Base-by-base conservation (phyloP, 1,284 basidiomycete genomes). In the Ceratobasidium sp. region DNA sequence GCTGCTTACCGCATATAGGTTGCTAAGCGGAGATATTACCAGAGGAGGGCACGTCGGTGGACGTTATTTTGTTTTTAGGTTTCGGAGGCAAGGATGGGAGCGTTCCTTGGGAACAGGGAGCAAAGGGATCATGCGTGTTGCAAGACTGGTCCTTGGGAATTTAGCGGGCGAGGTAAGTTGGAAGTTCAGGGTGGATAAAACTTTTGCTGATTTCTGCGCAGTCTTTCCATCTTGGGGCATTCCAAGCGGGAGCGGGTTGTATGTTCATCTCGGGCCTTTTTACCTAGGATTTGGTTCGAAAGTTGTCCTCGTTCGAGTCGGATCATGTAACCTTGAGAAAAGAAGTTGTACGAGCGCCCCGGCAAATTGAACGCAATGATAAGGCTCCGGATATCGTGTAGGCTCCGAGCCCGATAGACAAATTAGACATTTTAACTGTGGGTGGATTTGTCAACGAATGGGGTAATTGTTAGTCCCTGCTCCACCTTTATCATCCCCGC, bases 351-450 rank as follows among this genome's bases (percentile, higher is more conserved):
- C 56, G 31, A 58, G 56, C 33, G 26, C n/a, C 13, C 56, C 56
- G 56, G 56, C 17, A 35, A 60, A 20, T 11, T 60, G 33, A n/a
- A n/a, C 13, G 2, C n/a, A n/a, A 11, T 3, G 3, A 45, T 45
- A 45, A 45, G 42, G 13, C 11, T 10, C 10, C 42, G 2, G 10
- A 17, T 11, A 13, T 4, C 35, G 2, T 31, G 58, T 56, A 15
- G 5, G 58, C 13, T 20, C 56, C 33, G 56, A 35, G 56, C 56
- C 15, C 37, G 58, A 37, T 37, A 13, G 15, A n/a, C 58, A 33
- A 60, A 37, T 28, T 60, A 60, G 35, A 35, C 58, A 60, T 60
- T 60, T 60, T 33, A 26, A 31, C 23, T 56, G n/a, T n/a, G n/a
- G n/a, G n/a, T n/a, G n/a, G n/a, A n/a, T 56, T 17, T 31, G 54